phyloP scores from a whole-genome alignment of 192 early-diverging fungal genomes.

The Coemansia sp. region DNA sequence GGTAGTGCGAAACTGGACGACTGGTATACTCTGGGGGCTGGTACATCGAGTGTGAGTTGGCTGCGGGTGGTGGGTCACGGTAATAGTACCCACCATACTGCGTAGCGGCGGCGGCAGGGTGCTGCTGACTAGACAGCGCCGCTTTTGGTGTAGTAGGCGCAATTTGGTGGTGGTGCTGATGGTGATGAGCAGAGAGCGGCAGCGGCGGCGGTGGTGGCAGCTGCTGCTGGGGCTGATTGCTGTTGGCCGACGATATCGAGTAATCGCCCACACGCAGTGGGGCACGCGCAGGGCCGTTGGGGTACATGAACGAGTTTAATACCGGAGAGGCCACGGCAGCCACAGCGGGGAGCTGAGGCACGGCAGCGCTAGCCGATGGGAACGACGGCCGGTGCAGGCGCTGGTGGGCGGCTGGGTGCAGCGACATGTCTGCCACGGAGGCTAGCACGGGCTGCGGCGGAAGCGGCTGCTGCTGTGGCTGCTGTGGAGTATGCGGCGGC shows the following conservation, averaged over 20 bases:
- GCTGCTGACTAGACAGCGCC: conserved; percentile 14
- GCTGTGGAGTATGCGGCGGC: conserved; percentile 8
- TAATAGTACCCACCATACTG: conserved; percentile 22
- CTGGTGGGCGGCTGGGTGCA: conserved; percentile 13
- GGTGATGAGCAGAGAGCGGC: neutral
- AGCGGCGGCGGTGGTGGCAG: conserved; percentile 14
- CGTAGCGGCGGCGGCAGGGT: neutral
- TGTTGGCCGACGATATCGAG: conserved; percentile 19
- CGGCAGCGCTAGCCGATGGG: conserved; percentile 10
- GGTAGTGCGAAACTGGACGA: conserved; percentile 6
- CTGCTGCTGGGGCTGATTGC: neutral
- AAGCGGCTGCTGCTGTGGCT: conserved; percentile 7
- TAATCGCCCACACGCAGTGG: conserved; percentile 38
- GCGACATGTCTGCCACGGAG: conserved; percentile 13
- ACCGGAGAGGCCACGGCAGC: conserved; percentile 5
- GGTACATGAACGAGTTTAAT: conserved; percentile 10
- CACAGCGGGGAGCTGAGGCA: conserved; percentile 8
- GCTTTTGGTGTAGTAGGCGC: conserved; percentile 6
- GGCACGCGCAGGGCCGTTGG: conserved; percentile 11
- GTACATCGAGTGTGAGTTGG: conserved; percentile 7
- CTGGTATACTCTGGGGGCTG: conserved; percentile 1
- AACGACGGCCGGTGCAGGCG: conserved; percentile 31
- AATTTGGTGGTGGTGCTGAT: conserved; percentile 1
- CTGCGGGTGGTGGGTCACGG: conserved; percentile 21
- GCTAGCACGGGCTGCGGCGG: conserved; percentile 6